Evolutionary conservation across 805 yeast species (phyloP).

Genomic region (Hanseniaspora nectarophila): DNA sequence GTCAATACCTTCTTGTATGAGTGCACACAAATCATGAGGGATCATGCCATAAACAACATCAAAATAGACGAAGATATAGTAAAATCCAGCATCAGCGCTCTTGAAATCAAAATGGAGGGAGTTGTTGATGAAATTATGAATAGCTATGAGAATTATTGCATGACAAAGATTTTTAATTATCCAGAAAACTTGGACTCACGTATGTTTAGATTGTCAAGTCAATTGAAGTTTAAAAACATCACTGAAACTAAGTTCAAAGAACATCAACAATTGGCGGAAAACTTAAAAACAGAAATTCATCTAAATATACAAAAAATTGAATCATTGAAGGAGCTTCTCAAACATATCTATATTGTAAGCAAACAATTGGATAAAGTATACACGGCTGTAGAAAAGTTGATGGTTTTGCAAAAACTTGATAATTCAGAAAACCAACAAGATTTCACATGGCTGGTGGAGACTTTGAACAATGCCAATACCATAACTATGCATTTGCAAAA

Average conservation of each 20-base stretch:
- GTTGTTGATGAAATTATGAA: conserved; percentile 6
- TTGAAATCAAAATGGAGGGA: conserved; percentile 5
- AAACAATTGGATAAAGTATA: background rate
- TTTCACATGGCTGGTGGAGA: conserved; percentile 1
- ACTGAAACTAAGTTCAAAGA: background rate
- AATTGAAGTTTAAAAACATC: conserved; percentile 1
- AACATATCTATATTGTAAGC: background rate
- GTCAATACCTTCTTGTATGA: conserved; percentile 4
- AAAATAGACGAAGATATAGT: conserved; percentile 9
- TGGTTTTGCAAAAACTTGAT: background rate
- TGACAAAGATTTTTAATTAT: conserved; percentile 8
- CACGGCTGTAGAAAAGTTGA: background rate
- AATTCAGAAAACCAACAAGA: background rate
- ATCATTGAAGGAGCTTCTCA: background rate
- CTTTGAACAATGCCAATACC: conserved; percentile 1
- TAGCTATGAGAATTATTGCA: conserved; percentile 7
- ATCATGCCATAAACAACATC: conserved; percentile 2
- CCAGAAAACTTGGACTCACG: conserved; percentile 9
- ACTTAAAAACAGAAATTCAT: background rate
- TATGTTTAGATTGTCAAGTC: conserved; percentile 7
- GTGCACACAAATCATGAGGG: conserved; percentile 5
- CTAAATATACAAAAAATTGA: background rate
- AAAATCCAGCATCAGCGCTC: background rate
- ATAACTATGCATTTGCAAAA: background rate
- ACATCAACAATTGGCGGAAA: background rate